These are phyloP conservation scores for Cryptococcus maquisensis DNA, from an alignment of 1,284 basidiomycete genomes.

Conservation along the genomic window DNA sequence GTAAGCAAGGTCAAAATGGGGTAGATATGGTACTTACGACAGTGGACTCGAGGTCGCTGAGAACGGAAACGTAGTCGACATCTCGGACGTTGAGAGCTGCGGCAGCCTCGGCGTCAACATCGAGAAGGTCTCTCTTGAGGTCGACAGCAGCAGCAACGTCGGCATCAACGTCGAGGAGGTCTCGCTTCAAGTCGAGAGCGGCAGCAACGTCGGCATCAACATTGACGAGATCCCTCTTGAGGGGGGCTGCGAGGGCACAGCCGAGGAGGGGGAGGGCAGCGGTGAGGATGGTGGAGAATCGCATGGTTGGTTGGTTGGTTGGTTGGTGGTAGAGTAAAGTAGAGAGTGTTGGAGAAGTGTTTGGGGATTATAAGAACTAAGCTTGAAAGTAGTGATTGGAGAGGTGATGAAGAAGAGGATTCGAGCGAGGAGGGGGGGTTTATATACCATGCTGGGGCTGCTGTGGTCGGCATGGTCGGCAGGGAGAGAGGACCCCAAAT, in stretches of 20 bases:
- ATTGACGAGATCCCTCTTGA: not conserved
- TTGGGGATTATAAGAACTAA: conserved; percentile 3
- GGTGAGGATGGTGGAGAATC: conserved; percentile 11
- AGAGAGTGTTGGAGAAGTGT: not conserved
- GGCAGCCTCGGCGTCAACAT: not conserved
- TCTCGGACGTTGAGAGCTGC: conserved; percentile 1
- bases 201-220: not conserved
- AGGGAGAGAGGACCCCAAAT: not conserved
- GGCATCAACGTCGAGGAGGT: not conserved
- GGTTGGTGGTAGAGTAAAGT: not conserved
- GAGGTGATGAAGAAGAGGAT: not conserved
- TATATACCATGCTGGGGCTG: conserved; percentile 6
- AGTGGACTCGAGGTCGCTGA: conserved; percentile 5
- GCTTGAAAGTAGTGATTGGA: not conserved
- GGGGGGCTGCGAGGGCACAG: conserved; percentile 8
- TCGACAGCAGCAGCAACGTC: not conserved
- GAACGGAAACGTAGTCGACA: conserved; percentile 4
- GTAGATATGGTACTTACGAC: conserved; percentile 5
- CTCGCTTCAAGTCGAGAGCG: not conserved
- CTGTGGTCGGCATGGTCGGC: not conserved
- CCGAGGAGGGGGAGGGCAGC: conserved; percentile 11
- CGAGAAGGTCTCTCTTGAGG: not conserved
- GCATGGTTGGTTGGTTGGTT: conserved; percentile 6
- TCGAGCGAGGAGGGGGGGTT: conserved; percentile 1
- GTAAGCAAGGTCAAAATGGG: not conserved